Percentiles rank a stretch among this genome's conserved stretches.
phyloP scores from a whole-genome alignment of 2,329 filamentous ascomycete genomes.

The Phialocephala subalpina region DNA sequence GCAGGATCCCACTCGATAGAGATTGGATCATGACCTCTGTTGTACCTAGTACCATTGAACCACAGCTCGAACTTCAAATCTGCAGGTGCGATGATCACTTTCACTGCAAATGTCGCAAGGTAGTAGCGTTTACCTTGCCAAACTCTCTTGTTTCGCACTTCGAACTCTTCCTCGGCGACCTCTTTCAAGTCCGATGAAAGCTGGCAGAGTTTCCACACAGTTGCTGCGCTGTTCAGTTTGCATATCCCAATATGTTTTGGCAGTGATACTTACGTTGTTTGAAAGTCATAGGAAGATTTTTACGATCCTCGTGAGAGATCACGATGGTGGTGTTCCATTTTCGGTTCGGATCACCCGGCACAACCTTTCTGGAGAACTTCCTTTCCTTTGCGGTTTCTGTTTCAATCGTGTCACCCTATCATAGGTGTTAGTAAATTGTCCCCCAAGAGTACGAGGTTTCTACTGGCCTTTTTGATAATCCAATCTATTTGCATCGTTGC shows the following conservation, averaged over 20 bases:
- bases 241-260: neutral
- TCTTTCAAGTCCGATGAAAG: constrained; percentile 52
- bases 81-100: constrained; percentile 62
- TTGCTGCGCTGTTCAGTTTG: constrained; percentile 39
- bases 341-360: neutral
- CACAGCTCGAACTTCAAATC: constrained; percentile 58
- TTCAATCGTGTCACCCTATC: too few relatives aligned
- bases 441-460: too few relatives aligned
- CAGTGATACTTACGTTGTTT: neutral
- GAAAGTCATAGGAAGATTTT: neutral
- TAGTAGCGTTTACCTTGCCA: constrained; percentile 49
- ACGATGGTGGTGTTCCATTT: neutral
- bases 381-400: too few relatives aligned
- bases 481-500: too few relatives aligned
- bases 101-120: constrained; percentile 55
- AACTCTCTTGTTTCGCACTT: constrained; percentile 48
- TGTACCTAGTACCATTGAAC: constrained; percentile 49
- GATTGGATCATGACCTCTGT: constrained; percentile 24
- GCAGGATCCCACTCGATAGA: constrained; percentile 23
- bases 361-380: neutral
- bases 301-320: neutral
- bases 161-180: constrained; percentile 49
- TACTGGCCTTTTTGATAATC: too few relatives aligned
- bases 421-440: too few relatives aligned
- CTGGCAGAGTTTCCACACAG: constrained; percentile 49